phyloP scores from a whole-genome alignment of 2,329 filamentous ascomycete genomes.

The Cryphonectria carpinicola region DNA sequence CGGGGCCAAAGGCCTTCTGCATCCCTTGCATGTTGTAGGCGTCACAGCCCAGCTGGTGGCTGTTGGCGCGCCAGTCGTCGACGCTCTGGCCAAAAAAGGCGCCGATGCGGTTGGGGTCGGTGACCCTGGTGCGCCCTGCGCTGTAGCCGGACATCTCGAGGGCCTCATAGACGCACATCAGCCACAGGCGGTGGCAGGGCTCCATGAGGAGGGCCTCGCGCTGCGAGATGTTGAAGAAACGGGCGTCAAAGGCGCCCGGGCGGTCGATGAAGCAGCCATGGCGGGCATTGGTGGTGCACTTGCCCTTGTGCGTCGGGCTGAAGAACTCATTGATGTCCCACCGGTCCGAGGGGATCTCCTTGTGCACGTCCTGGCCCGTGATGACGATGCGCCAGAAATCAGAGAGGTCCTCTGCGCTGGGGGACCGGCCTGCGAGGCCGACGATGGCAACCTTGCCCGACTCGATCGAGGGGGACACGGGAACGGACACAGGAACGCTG shows the following conservation, averaged over 20 bases:
- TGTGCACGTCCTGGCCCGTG: conserved; percentile 26
- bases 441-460: conserved; percentile 42
- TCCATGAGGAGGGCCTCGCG: conserved; percentile 44
- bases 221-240: conserved; percentile 46
- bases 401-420: conserved; percentile 33
- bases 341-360: conserved; percentile 24
- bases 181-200: conserved; percentile 44
- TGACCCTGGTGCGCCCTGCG: conserved; percentile 4
- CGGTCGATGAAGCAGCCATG: conserved; percentile 33
- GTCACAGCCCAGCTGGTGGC: conserved; percentile 34
- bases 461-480: conserved; percentile 9
- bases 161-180: conserved; percentile 48
- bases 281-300: conserved; percentile 22
- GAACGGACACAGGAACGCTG: conserved; percentile 1
- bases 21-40: conserved; percentile 44
- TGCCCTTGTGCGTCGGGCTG: conserved; percentile 20
- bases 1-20: conserved; percentile 35
- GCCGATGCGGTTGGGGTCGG: conserved; percentile 35
- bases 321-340: conserved; percentile 27
- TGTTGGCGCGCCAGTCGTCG: conserved; percentile 24
- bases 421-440: conserved; percentile 42
- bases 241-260: conserved; percentile 41
- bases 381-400: conserved; percentile 33
- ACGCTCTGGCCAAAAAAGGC: conserved; percentile 42
- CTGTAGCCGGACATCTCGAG: conserved; percentile 37